These are phyloP conservation scores for Plantago coronopus DNA, from an alignment of 305 asterid genomes.

Conservation along the genomic window DNA sequence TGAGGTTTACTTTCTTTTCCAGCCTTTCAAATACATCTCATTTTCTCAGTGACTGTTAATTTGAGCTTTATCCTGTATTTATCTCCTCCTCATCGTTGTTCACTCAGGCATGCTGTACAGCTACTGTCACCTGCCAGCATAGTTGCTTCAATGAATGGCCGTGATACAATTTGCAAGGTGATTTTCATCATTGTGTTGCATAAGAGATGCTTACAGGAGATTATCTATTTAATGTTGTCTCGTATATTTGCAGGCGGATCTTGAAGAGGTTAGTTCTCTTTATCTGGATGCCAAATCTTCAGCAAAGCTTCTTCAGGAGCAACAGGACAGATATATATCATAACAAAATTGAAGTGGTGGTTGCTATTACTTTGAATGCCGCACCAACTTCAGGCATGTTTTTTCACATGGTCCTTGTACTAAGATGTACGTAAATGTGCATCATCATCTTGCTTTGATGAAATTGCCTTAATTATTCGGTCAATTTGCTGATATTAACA, in stretches of 20 bases:
- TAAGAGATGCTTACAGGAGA: neutral
- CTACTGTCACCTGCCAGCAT: conserved; percentile 83
- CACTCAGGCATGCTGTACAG: conserved; percentile 75
- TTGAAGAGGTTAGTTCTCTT: conserved; percentile 74
- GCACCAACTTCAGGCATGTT: too few relatives aligned
- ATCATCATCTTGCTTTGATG: too few relatives aligned
- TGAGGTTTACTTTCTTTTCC: conserved; percentile 45
- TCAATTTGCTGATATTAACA: too few relatives aligned
- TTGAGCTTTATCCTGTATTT: too few relatives aligned
- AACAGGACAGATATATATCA: conserved; percentile 88
- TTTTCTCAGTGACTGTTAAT: too few relatives aligned
- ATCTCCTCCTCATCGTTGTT: neutral
- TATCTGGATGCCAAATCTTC: conserved; percentile 93
- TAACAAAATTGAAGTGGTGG: conserved; percentile 11
- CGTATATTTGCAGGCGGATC: conserved; percentile 61
- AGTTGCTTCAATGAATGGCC: conserved; percentile 82
- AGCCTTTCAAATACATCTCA: too few relatives aligned
- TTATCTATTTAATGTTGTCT: conserved; percentile 1
- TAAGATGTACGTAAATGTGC: too few relatives aligned
- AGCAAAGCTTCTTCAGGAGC: conserved; percentile 89
- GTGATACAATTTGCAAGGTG: conserved; percentile 92
- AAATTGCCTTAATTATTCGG: too few relatives aligned
- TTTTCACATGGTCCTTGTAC: too few relatives aligned
- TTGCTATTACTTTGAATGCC: neutral
- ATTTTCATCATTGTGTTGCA: neutral